These are phyloP conservation scores for Echeveria elegans DNA, from an alignment of 164 flowering plant genomes.

Conservation along the genomic window DNA sequence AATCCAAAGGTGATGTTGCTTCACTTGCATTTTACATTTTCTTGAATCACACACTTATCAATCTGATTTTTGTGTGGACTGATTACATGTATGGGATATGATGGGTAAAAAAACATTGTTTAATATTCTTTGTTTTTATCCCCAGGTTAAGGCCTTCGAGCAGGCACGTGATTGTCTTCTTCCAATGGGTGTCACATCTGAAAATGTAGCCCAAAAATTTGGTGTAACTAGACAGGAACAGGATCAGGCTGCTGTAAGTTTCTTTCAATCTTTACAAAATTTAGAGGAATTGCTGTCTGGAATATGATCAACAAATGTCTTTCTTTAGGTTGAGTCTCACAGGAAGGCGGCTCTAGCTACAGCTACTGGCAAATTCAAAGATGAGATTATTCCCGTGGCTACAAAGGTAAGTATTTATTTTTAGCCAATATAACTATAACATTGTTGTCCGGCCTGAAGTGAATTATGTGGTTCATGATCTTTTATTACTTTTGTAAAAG, in stretches of 20 bases:
- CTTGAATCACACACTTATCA: neutral
- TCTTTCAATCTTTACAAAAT: neutral
- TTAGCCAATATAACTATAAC: neutral
- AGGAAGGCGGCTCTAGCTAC: slow-evolving; percentile 52
- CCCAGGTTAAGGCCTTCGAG: slow-evolving; percentile 37
- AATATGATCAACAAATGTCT: neutral
- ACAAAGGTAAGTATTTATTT: slow-evolving; percentile 35
- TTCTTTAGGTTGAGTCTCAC: slow-evolving; percentile 42
- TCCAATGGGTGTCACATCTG: slow-evolving; percentile 70
- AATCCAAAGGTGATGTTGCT: slow-evolving; percentile 36
- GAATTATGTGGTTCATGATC: slow-evolving; percentile 3
- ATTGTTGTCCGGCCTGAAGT: neutral
- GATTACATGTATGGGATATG: neutral
- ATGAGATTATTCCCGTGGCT: slow-evolving; percentile 58
- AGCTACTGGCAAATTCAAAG: slow-evolving; percentile 57
- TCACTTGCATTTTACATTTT: neutral
- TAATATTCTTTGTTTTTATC: slow-evolving; percentile 3
- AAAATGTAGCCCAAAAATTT: slow-evolving; percentile 55
- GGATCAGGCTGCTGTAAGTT: slow-evolving; percentile 63
- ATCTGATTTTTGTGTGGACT: neutral
- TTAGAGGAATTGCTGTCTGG: neutral
- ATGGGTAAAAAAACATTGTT: neutral
- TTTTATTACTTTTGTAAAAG: slow-evolving; percentile 15
- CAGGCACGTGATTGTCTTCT: slow-evolving; percentile 63
- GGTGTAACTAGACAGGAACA: slow-evolving; percentile 61